Base-by-base conservation (phyloP, 306 rosid genomes). In the Casuarina cunninghamiana region DNA sequence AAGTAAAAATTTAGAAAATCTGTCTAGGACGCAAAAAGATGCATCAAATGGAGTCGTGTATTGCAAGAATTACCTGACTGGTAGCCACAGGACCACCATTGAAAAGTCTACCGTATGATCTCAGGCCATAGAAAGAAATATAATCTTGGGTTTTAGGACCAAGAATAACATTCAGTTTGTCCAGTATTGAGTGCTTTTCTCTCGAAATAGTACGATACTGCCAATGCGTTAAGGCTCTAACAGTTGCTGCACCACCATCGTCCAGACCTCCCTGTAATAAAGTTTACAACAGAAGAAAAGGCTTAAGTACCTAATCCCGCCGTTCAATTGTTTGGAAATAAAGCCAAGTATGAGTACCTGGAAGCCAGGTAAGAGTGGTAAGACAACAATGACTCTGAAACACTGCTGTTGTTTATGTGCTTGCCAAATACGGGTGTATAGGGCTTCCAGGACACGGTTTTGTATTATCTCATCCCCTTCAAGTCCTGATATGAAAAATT, bases 171-270 rank as follows among this genome's bases (percentile, higher is more conserved):
- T 74, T 77, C 68, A 95, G 91, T 79, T 87, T 93, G 73, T 95
- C 91, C 76, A 93, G 72, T 83, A 96, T 91, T 54, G 98, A 96
- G 86, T 74, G 80, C 39, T 69, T 85, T 81, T 97, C 98, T 84
- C 99, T 89, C 71, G 93, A 93, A 84, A 96, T 96, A 62, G 99
- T 93, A 85, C 96, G 96, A 81, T 93, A 91, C 84, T 96, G 99
- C 94, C 98, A 96, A 76, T 96, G 98, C 94, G 91, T 86, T 83
- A 96, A 91, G 74, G 99, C 98, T 91, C 98, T 96, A 67, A 96
- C 97, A 44, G 99, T 90, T 81, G 99, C 99, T 54, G 99, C 99
- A 38, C 98, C 98, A 70, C 90, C 81, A 83, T 96, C 99, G 86
- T 96, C 98, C 84, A 96, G 78, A 21, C 98, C 99, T 10, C 99